A percentile compares a stretch with the other conserved stretches of the same genome.
Evolutionary conservation across 805 yeast species (phyloP).

Genomic region (Wickerhamiella sorbophila): DNA sequence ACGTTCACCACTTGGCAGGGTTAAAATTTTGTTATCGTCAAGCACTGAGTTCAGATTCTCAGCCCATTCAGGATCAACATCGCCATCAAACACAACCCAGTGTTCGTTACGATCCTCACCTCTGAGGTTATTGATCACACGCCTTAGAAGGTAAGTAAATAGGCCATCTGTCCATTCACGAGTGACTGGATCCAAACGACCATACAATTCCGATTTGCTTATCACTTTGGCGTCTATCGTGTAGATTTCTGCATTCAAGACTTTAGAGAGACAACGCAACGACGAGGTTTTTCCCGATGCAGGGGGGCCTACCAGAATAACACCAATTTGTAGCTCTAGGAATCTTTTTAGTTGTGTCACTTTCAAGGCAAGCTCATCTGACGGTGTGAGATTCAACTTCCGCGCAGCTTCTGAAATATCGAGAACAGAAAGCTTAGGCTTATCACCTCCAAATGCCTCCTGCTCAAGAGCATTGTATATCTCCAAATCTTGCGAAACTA

Average conservation of each 20-base stretch:
- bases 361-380: slow-evolving; percentile 24
- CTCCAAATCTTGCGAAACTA: slow-evolving; percentile 38
- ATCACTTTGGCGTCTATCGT: slow-evolving; percentile 65
- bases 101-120: slow-evolving; percentile 42
- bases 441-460: neutral
- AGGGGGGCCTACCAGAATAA: slow-evolving; percentile 64
- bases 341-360: slow-evolving; percentile 48
- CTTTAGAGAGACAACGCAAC: slow-evolving; percentile 34
- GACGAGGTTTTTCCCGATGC: slow-evolving; percentile 60
- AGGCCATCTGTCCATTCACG: slow-evolving; percentile 90
- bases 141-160: slow-evolving; percentile 52
- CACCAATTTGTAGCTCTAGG: slow-evolving; percentile 54
- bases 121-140: slow-evolving; percentile 37
- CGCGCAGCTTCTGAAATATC: slow-evolving; percentile 20
- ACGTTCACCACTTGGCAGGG: slow-evolving; percentile 85
- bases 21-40: slow-evolving; percentile 71
- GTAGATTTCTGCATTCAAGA: slow-evolving; percentile 27
- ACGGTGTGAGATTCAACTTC: slow-evolving; percentile 18
- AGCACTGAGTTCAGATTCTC: slow-evolving; percentile 81
- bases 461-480: slow-evolving; percentile 24
- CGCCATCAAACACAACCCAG: slow-evolving; percentile 87
- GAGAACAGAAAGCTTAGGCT: neutral
- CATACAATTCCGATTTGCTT: slow-evolving; percentile 52
- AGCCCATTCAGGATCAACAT: slow-evolving; percentile 87
- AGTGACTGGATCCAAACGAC: slow-evolving; percentile 56